Percentiles rank a stretch among this genome's conserved stretches.
These are phyloP conservation scores for Acer campestre DNA, from an alignment of 345 rosid species.

Conservation along the genomic window DNA sequence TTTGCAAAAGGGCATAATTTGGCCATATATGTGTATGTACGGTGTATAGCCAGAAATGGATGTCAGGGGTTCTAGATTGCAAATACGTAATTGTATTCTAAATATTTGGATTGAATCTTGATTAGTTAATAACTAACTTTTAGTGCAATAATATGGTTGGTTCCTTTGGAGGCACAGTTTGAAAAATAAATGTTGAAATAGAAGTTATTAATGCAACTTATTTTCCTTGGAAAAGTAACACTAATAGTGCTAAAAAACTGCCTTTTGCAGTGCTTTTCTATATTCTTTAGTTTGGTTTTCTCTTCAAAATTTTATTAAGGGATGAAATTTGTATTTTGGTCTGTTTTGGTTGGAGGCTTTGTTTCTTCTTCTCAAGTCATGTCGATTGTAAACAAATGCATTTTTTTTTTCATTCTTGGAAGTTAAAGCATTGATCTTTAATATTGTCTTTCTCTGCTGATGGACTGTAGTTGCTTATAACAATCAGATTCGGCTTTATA, in stretches of 20 bases:
- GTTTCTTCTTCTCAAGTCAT: neutral
- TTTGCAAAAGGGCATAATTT: neutral
- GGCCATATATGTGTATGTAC: neutral
- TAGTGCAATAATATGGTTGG: neutral
- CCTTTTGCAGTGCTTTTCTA: neutral
- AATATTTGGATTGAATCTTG: neutral
- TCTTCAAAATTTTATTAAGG: neutral
- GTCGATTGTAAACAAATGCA: neutral
- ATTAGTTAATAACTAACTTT: neutral
- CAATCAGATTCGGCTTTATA: constrained; percentile 59
- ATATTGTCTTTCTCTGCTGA: constrained; percentile 16
- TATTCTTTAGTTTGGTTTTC: neutral
- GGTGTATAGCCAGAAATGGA: neutral
- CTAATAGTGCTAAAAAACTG: neutral
- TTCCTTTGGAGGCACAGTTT: no score
- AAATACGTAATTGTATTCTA: neutral
- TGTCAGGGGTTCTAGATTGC: neutral
- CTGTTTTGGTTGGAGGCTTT: neutral
- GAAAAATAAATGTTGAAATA: no score
- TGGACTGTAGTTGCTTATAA: constrained; percentile 25
- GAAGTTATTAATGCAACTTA: neutral
- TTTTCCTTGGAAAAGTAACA: neutral
- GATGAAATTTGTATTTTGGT: neutral
- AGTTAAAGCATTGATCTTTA: constrained; percentile 3
- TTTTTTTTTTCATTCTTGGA: neutral